Percentiles rank a stretch among this genome's conserved stretches.
These are phyloP conservation scores for Tulasnella sp. DNA, from an alignment of 768 basidiomycete species.

Conservation along the genomic window DNA sequence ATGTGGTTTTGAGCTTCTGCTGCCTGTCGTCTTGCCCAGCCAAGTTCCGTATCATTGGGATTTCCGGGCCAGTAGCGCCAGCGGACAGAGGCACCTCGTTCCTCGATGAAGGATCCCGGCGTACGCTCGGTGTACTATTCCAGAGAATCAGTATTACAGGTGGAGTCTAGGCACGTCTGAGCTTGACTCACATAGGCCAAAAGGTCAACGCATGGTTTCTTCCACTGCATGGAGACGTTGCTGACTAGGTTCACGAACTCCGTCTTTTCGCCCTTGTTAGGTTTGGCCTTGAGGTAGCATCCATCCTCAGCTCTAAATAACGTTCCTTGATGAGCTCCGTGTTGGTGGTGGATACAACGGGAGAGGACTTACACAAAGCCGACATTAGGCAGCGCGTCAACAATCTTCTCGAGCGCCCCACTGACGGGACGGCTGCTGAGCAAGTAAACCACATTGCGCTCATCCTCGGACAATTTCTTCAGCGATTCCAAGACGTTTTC, in stretches of 20 bases:
- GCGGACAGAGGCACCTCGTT: conserved; percentile 73
- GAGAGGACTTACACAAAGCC: conserved; percentile 63
- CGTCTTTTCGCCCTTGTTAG: conserved; percentile 34
- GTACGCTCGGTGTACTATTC: conserved; percentile 84
- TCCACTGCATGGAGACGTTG: conserved; percentile 77
- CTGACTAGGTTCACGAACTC: conserved; percentile 79
- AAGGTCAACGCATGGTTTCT: conserved; percentile 73
- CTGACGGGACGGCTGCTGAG: conserved; percentile 68
- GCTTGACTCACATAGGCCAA: conserved; percentile 64
- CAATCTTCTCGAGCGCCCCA: conserved; percentile 60
- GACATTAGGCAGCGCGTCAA: conserved; percentile 56
- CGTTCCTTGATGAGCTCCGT: conserved; percentile 5
- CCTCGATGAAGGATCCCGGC: conserved; percentile 78
- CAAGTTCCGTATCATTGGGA: conserved; percentile 49
- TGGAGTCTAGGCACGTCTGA: neutral
- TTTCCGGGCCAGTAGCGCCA: conserved; percentile 77
- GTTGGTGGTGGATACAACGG: neutral
- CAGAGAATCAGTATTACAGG: neutral
- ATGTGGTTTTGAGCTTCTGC: conserved; percentile 91
- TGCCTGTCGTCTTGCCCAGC: conserved; percentile 82
- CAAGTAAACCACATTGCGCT: conserved; percentile 74
- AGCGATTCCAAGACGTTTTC: conserved; percentile 46
- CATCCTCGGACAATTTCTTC: conserved; percentile 56
- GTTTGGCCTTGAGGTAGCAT: conserved; percentile 68
- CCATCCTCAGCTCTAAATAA: conserved; percentile 74